Base-by-base conservation (phyloP, 2,329 filamentous ascomycete genomes). In the Talaromyces sp. region DNA sequence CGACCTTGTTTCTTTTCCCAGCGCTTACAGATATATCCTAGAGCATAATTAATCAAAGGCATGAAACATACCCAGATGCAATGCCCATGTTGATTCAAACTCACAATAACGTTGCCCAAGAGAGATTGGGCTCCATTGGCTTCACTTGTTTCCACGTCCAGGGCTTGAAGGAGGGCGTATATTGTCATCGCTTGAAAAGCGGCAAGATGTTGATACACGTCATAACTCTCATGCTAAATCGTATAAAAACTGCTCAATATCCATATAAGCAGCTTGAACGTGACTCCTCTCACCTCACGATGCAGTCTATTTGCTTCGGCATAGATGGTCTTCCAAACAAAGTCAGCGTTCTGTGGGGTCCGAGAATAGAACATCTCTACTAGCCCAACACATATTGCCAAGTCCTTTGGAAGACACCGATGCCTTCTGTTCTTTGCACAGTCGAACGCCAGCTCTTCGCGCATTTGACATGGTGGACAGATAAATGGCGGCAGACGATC, bases 251-350 rank as follows among this genome's bases (percentile, higher is more conserved):
- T 28, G n/a, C n/a, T 39, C 6, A 28, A 39, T 11, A 10, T 9
- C 8, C 19, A n/a, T 19, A 15, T 33, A 6, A 15, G 33, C 3
- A 10, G n/a, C 31, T 6, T 2, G 21, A 21, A 21, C 5, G 45
- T 11, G 11, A 28, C 17, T 21, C 5, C 21, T 5, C 57, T 50
- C 25, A 59, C 57, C 52, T 56, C 57, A 17, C 28, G 41, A 9
- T 39, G 52, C 17, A 59, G 37, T 35, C 52, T 48, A 39, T 59
- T 52, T 33, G 22, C 43, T 21, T 59, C 57, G 22, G 52, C 57
- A 52, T 59, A 59, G 3, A 59, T 59, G 11, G 45, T 56, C 25
- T 46, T 50, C 53, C 53, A 56, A 5, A 59, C 57, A 41, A 56
- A 59, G 9, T 53, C 46, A 10, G 52, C 31, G 13, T 52, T 59